Base-by-base conservation (phyloP, 352 stramenopile species). In the Thalassiosira ordinaria region DNA sequence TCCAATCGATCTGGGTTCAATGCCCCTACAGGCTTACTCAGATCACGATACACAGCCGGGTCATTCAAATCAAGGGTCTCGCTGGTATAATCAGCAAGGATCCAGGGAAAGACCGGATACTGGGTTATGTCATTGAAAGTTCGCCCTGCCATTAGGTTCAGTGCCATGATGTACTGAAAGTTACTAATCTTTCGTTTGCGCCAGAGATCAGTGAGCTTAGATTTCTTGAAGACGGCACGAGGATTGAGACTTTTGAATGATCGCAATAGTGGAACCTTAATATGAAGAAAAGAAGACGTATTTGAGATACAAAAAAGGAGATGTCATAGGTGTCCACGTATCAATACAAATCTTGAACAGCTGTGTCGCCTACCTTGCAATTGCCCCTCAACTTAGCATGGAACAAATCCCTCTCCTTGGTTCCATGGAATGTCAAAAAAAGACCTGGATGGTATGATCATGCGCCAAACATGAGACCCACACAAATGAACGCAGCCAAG, bases 21-120 rank as follows among this genome's bases (percentile, higher is more conserved):
- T 6, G 98, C 98, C 27, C 98, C 98, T 37, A 99, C 96, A 20
- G 98, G 97, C 70, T 99, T 99, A 6, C 87, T 93, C 16, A 99
- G 82, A 87, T 99, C 97, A 53, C 97, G 91, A 77, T 97, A 98
- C 7, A 92, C 88, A 11, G 55, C 78, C 1, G 85, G 91, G 74
- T 99, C 94, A 41, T 82, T 91, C 3, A 99, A 87, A 86, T 99
- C 96, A 27, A 99, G 89, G 14, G 90, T 94, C 24, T 95, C 79
- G 27, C 93, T 97, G 3, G 90, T 94, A 84, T 99, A 99, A 88
- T 99, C 98, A 13, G 92, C 81, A 11, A 99, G 77, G 14, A 99
- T 91, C 98, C 98, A 99, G 14, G 97, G 98, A 74, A 99, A 99
- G 7, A 99, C 96, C 16, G 98, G 97, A 85, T 99, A 99, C 62